Conservation (phyloP, 345 rosid genomes). For the Syzygium oleosum region DNA sequence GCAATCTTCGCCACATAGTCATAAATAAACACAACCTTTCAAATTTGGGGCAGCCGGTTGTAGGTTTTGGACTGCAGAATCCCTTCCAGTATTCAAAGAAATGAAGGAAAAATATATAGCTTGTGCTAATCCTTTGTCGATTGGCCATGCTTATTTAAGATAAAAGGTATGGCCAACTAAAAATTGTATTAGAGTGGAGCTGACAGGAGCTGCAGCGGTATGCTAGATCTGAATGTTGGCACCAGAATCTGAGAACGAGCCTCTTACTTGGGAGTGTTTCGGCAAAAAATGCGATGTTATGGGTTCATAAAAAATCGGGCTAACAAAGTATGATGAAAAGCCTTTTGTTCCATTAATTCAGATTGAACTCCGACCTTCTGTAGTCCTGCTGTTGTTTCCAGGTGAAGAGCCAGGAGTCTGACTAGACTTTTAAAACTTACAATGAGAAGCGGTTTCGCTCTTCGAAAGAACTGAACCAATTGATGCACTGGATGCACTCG, state of each 20-base stretch:
- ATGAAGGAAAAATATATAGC: conserved; percentile 11
- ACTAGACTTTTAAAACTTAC: background rate
- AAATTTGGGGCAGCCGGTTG: background rate
- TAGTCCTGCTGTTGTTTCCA: background rate
- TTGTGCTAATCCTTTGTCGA: background rate
- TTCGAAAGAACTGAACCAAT: background rate
- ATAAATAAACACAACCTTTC: background rate
- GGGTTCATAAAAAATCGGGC: background rate
- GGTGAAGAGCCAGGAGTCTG: background rate
- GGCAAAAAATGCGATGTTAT: background rate
- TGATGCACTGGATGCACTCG: conserved; percentile 1
- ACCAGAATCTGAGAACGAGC: background rate
- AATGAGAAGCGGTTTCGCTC: background rate
- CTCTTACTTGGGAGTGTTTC: background rate
- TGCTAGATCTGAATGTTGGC: background rate
- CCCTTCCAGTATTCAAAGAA: conserved; percentile 22
- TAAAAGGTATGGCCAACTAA: conserved; percentile 4
- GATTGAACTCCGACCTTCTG: conserved; percentile 1
- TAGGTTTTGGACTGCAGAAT: conserved; percentile 11
- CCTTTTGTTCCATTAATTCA: background rate
- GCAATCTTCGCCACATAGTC: background rate
- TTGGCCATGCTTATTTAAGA: conserved; percentile 1
- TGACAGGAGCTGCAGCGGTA: background rate
- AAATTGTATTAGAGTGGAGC: background rate
- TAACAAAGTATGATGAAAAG: background rate